Base-by-base conservation (phyloP, 1,139 yeast genomes). In the Yamadazyma dushanensis region DNA sequence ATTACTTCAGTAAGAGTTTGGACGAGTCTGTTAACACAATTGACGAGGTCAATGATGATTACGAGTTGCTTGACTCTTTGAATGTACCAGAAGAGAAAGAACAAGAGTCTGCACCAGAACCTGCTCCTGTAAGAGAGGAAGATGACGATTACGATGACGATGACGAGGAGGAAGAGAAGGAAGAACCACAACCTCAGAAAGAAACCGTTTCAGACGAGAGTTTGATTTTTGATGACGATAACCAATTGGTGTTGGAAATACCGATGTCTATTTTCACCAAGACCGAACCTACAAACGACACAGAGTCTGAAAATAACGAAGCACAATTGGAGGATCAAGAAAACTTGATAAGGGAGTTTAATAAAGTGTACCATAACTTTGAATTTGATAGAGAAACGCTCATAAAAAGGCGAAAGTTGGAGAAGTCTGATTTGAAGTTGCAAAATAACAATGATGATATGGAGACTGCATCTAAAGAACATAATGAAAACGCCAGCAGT, bases 381-480 rank as follows among this genome's bases (percentile, higher is more conserved):
- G 97, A 90, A 53, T 77, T 78, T 45, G 97, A 89, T 55, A 66
- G 79, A 46, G 95, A 86, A 39, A 85, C 92, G 1, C 68, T 87
- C 34, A 68, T 82, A 37, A 87, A 88, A 50, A 73, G 95, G 53
- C 63, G 89, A 45, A 86, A 83, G 51, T 66, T 89, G 26, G 95
- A 87, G 51, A 84, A 84, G 46, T 83, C 87, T 29, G 95, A 89
- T 55, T 72, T 83, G 50, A 79, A 82, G 49, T 61, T 87, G 21
- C 90, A 82, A 41, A 44, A 42, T 4, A 36, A 36, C 9, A 31
- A 33, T 10, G 29, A 28, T 5, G 33, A 34, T 16, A 9, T 35
- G 9, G 25, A 25, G 6, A 21, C 29, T 15, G 24, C 34, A 13
- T 36, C 31, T n/a, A 37, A 38, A 7, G 44, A 30, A 13, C 2